Evolutionary conservation across 2,329 filamentous ascomycete genomes (phyloP), one percentile per base, ranked within the genome.

Genomic region (Blastomyces silverae): DNA sequence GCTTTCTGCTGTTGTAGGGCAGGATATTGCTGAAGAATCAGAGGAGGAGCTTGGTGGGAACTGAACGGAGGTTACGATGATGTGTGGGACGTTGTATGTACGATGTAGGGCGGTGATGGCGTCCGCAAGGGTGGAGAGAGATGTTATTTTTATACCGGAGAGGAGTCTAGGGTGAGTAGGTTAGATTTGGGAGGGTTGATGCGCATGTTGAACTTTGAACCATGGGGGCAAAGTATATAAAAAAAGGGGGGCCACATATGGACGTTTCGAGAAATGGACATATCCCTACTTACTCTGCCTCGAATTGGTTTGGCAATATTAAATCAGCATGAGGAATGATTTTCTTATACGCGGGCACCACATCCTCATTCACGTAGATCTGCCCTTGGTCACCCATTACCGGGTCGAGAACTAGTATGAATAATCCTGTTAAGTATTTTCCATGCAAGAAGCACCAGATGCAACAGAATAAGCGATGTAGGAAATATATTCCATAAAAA

Each of bases 341-440:
- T 31, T 82, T 82, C 78, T 91, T 93, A 77, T 97, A 99, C 17
- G 90, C 92, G 0, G 92, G 92, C 20, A 97, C 90, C 3, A 96
- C 91, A 68, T 96, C 91, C 71, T 93, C 88, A 6, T 89, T 90
- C 8, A 99, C 93, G 73, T 99, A 99, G 15, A 99, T 82, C 69
- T 85, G 86, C 61, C 92, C 94, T 72, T 97, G 92, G 75, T 99
- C 94, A 39, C 94, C 94, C 94, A 99, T 99, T 59, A 99, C 94
- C 0, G 95, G 94, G 75, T 99, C 94, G 34, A 99, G 83, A 2
- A 96, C 91, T 87, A 67, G 64, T 52, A 37, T 44, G 34, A 31
- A 37, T 34, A 22, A 44, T 50, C 17, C 22, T 42, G n/a, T 28
- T 63, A 25, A 63, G 61, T 25, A 63, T 56, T 56, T 20, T 20